phyloP scores from a whole-genome alignment of 2,329 filamentous ascomycete species.

The Metarhizium humberi region DNA sequence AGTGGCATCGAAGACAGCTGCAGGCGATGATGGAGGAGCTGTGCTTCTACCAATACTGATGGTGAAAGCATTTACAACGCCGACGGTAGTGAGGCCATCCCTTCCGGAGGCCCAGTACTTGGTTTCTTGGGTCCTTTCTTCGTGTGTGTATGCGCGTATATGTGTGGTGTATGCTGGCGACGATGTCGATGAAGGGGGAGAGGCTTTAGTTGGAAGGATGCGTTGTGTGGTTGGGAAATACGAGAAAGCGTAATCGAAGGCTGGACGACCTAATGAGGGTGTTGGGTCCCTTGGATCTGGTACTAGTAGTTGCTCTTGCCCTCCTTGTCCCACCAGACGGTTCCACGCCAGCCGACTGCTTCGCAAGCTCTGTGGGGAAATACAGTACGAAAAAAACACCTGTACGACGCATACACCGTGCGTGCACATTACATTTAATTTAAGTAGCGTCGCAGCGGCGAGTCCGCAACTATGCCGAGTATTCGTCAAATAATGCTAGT shows the following conservation, averaged over 20 bases:
- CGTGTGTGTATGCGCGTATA: neutral
- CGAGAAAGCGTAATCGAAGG: neutral
- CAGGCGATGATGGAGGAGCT: neutral
- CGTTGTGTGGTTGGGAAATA: neutral
- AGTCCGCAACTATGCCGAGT: too few species aligned
- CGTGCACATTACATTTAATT: too few species aligned
- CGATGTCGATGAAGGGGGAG: neutral
- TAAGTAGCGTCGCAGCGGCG: too few species aligned
- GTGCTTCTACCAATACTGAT: neutral
- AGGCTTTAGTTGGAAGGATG: neutral
- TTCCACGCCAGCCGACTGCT: too few species aligned
- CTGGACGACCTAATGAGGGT: neutral
- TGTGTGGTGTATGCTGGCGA: neutral
- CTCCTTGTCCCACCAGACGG: neutral
- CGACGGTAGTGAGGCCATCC: neutral
- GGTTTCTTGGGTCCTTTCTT: neutral
- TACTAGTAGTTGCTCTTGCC: neutral
- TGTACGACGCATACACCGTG: too few species aligned
- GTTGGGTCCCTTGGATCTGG: neutral
- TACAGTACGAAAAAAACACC: too few species aligned
- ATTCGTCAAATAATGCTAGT: too few species aligned
- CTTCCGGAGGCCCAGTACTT: neutral
- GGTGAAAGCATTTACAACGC: neutral
- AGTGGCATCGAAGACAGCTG: constrained; percentile 3
- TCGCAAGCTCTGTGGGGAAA: too few species aligned